Evolutionary conservation across 1,284 basidiomycete genomes (phyloP).

Genomic region (Ustilago tritici): DNA sequence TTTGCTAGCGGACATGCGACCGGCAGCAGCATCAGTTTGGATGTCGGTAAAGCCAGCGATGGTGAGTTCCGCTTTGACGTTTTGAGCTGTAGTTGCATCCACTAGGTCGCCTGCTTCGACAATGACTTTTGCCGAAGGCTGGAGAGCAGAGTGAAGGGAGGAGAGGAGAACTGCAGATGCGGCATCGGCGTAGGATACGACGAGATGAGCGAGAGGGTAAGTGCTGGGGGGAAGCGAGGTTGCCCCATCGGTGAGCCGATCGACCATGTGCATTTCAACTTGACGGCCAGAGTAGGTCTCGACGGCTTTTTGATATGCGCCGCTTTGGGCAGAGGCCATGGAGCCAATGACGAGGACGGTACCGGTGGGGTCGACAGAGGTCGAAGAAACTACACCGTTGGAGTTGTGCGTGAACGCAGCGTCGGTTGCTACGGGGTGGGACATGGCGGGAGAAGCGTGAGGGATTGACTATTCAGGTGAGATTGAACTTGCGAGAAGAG

Average conservation of each 20-base stretch:
- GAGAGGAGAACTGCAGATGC: slow-evolving; percentile 50
- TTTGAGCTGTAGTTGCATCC: slow-evolving; percentile 30
- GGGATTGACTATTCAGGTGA: background rate
- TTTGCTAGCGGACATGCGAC: slow-evolving; percentile 20
- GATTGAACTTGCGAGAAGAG: too few relatives aligned
- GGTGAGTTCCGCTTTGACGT: slow-evolving; percentile 52
- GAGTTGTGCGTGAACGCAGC: slow-evolving; percentile 43
- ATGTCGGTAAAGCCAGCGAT: slow-evolving; percentile 58
- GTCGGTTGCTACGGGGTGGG: slow-evolving; percentile 46
- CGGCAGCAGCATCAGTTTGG: slow-evolving; percentile 21
- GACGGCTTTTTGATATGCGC: slow-evolving; percentile 61
- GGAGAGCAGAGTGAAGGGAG: slow-evolving; percentile 42
- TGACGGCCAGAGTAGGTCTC: slow-evolving; percentile 47
- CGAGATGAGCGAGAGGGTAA: slow-evolving; percentile 53
- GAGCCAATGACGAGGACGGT: slow-evolving; percentile 62
- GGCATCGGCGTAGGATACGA: slow-evolving; percentile 49
- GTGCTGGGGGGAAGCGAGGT: slow-evolving; percentile 44
- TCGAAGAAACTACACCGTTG: slow-evolving; percentile 43
- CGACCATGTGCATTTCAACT: slow-evolving; percentile 68
- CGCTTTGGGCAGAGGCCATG: slow-evolving; percentile 59
- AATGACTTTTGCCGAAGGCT: slow-evolving; percentile 45
- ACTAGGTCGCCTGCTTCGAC: slow-evolving; percentile 47
- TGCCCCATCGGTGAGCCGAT: slow-evolving; percentile 64
- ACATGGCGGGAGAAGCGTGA: slow-evolving; percentile 20
- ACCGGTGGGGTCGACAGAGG: slow-evolving; percentile 38